Evolutionary conservation across 805 yeast genomes (phyloP).

Genomic region (Saccharomycopsis lassenensis): DNA sequence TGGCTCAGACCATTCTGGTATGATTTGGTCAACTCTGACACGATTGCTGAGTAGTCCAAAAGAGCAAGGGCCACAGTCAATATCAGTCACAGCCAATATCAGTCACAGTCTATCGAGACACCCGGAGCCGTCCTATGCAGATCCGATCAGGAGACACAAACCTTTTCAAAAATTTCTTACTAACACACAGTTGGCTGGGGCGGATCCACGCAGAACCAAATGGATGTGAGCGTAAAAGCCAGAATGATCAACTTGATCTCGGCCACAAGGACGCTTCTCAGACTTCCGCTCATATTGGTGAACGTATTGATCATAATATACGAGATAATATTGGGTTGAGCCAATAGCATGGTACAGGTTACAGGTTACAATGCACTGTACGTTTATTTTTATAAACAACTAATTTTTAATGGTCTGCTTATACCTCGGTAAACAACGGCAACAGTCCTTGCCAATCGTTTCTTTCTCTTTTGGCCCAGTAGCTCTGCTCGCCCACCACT

Average conservation of each 20-base stretch:
- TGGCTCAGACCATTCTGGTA: not conserved
- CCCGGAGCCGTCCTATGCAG: not conserved
- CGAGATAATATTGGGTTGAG: conserved; percentile 41
- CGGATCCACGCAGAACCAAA: conserved; percentile 8
- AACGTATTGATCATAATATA: conserved; percentile 42
- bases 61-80: no score
- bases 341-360: no score
- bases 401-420: no score
- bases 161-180: no score
- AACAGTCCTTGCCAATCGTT: conserved; percentile 40
- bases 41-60: no score
- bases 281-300: conserved; percentile 44
- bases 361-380: no score
- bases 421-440: conserved; percentile 37
- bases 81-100: no score
- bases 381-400: no score
- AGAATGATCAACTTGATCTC: conserved; percentile 42
- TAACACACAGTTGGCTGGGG: conserved; percentile 23
- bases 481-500: conserved; percentile 36
- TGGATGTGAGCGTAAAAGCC: conserved; percentile 30
- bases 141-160: not conserved
- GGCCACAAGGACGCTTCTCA: conserved; percentile 47
- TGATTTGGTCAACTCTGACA: not conserved
- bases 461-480: conserved; percentile 44
- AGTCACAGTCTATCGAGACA: not conserved